Conservation (phyloP, 768 basidiomycete genomes). For the Lentinus tigrinus region DNA sequence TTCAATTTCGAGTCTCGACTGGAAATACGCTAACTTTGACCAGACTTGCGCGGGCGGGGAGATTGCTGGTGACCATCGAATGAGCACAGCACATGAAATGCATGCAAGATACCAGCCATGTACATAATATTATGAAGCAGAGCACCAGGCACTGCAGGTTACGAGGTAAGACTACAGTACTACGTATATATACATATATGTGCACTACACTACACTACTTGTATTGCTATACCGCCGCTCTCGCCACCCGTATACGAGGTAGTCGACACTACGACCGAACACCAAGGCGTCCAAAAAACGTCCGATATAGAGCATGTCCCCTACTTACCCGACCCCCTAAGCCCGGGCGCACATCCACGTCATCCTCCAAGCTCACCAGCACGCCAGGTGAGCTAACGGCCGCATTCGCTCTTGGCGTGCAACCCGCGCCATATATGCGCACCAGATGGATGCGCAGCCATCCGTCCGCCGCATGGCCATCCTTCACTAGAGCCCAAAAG, state of each 20-base stretch:
- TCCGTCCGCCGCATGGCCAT: background rate
- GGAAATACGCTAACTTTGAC: too few relatives aligned
- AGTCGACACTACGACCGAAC: background rate
- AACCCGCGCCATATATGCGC: background rate
- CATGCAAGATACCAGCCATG: background rate
- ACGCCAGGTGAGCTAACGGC: background rate
- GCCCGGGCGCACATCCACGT: background rate
- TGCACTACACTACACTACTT: background rate
- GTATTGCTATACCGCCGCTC: background rate
- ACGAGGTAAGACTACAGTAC: background rate
- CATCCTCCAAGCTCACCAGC: background rate
- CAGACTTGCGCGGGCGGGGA: too few relatives aligned
- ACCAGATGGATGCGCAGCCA: background rate
- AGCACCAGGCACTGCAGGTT: background rate
- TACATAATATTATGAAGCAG: background rate
- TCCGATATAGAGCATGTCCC: background rate
- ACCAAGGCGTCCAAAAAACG: background rate
- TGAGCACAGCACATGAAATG: background rate
- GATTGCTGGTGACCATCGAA: too few relatives aligned
- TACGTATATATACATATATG: background rate
- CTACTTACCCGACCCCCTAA: background rate
- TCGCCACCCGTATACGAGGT: background rate
- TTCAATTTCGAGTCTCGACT: too few relatives aligned
- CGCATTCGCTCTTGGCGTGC: background rate
- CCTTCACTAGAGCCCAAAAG: background rate